Percentiles rank a stretch among this genome's conserved stretches.
phyloP scores from a whole-genome alignment of 805 yeast genomes.

The Hanseniaspora taiwanica region DNA sequence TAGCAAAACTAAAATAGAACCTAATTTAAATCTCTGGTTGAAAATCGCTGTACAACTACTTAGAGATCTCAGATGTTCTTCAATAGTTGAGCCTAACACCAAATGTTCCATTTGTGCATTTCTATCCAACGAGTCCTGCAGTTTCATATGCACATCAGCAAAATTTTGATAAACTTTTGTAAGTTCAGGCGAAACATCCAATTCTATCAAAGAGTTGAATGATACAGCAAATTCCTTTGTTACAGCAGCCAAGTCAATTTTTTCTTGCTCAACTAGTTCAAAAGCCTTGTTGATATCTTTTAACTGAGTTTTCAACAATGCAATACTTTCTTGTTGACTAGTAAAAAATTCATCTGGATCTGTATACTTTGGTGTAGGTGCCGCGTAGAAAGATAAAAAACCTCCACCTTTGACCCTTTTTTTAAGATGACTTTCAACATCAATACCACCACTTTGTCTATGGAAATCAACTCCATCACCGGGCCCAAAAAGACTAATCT shows the following conservation, averaged over 20 bases:
- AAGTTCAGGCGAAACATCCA: conserved; percentile 60
- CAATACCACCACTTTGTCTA: conserved; percentile 4
- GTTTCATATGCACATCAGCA: conserved; percentile 54
- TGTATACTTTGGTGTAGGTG: conserved; percentile 35
- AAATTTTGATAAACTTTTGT: conserved; percentile 56
- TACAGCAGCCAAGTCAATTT: conserved; percentile 57
- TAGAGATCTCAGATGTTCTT: conserved; percentile 71
- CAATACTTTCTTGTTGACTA: conserved; percentile 55
- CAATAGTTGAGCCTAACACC: conserved; percentile 75
- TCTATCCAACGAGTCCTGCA: conserved; percentile 63
- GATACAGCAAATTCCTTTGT: conserved; percentile 52
- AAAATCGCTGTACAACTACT: conserved; percentile 64
- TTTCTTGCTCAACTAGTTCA: conserved; percentile 60
- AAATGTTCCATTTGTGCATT: conserved; percentile 74
- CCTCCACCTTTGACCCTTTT: conserved; percentile 3
- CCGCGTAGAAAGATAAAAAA: neutral
- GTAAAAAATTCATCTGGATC: conserved; percentile 74
- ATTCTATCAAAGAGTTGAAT: conserved; percentile 47
- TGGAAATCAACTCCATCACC: conserved; percentile 19
- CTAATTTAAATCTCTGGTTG: conserved; percentile 53
- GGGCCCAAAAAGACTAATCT: conserved; percentile 18
- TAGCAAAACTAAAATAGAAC: conserved; percentile 32
- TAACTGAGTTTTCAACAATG: conserved; percentile 60
- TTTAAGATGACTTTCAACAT: conserved; percentile 3
- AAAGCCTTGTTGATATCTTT: conserved; percentile 55